phyloP scores from a whole-genome alignment of 768 basidiomycete species.

The Coprinopsis cinerea region DNA sequence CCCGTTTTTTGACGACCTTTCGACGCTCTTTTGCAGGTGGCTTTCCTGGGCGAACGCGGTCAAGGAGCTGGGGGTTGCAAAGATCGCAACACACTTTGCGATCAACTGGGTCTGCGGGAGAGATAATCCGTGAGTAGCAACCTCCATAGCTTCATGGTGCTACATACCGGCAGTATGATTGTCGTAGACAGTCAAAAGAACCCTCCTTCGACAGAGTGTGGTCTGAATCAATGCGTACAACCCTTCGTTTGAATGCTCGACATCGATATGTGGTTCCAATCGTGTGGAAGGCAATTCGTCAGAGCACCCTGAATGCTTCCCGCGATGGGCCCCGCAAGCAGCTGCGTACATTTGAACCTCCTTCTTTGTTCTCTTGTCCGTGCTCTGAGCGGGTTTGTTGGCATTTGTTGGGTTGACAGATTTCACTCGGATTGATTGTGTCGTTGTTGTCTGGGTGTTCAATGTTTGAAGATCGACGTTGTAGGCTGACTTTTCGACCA shows the following conservation, averaged over 20 bases:
- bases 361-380: no score
- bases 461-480: no score
- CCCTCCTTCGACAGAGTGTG: conserved; percentile 3
- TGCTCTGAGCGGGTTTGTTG: no score
- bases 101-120: neutral
- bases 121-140: neutral
- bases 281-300: neutral
- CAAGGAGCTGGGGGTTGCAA: neutral
- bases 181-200: conserved; percentile 6
- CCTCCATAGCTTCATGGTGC: neutral
- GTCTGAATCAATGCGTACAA: conserved; percentile 8
- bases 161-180: conserved; percentile 1
- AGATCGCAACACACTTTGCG: conserved; percentile 15
- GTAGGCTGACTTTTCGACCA: conserved; percentile 17
- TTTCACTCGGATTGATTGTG: no score
- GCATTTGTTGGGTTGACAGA: no score
- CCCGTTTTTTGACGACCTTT: neutral
- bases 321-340: neutral
- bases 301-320: neutral
- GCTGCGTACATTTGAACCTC: neutral
- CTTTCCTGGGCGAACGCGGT: neutral
- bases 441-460: no score
- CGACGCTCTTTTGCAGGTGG: neutral
- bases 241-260: conserved; percentile 7
- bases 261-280: neutral